These are phyloP conservation scores for Trametes meyenii DNA, from an alignment of 768 basidiomycete species.

Conservation along the genomic window DNA sequence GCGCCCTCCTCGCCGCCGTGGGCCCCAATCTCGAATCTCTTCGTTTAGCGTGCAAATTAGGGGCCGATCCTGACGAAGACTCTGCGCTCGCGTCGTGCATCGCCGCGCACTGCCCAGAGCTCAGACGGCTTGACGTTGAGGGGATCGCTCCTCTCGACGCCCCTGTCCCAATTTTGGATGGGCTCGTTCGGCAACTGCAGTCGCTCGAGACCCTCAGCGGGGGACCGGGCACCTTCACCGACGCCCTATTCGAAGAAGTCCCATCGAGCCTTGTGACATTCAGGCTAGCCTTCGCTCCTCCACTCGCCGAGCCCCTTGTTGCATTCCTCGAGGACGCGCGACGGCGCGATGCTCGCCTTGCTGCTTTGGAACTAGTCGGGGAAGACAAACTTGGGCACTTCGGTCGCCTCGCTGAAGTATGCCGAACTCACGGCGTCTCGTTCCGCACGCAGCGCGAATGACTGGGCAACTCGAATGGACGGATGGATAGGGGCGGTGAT, in stretches of 20 bases:
- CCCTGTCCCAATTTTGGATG: not conserved
- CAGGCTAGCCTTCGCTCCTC: not conserved
- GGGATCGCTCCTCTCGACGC: not conserved
- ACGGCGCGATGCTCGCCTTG: not conserved
- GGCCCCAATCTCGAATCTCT: constrained; percentile 7
- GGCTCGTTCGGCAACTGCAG: not conserved
- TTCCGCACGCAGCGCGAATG: not conserved
- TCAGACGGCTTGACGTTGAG: constrained; percentile 5
- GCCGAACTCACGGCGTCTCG: not conserved
- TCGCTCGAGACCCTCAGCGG: constrained; percentile 10
- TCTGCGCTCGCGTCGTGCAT: not conserved
- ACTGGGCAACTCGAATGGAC: no score
- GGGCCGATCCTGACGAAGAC: constrained; percentile 4
- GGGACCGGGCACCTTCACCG: not conserved
- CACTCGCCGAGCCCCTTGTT: not conserved
- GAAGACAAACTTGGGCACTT: not conserved
- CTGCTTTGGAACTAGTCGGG: not conserved
- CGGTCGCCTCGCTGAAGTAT: not conserved
- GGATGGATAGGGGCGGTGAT: no score
- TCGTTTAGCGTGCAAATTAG: constrained; percentile 3
- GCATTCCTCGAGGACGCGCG: not conserved
- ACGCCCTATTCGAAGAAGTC: not conserved
- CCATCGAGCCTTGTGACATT: constrained; percentile 1
- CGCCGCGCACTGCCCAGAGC: constrained; percentile 1
- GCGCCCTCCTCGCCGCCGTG: constrained; percentile 2